Conservation (phyloP, 2,329 filamentous ascomycete species). For the Colletotrichum tropicicola region DNA sequence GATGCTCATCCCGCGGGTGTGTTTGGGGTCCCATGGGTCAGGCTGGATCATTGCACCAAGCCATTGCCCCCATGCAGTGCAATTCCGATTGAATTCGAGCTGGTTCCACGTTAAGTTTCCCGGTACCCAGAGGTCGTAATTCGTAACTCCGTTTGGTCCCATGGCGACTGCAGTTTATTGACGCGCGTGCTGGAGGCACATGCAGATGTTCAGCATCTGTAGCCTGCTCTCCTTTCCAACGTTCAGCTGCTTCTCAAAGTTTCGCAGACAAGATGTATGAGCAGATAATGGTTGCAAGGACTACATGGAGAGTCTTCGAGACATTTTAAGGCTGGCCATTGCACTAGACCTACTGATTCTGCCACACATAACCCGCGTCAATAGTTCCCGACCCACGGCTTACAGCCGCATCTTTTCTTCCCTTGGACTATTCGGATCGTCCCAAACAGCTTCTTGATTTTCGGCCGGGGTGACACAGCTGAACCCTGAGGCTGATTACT, state of each 20-base stretch:
- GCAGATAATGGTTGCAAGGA: too few relatives aligned
- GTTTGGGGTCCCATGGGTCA: constrained; percentile 19
- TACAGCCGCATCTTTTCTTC: neutral
- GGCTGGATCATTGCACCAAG: constrained; percentile 7
- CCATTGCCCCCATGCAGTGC: constrained; percentile 21
- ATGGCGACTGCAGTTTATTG: neutral
- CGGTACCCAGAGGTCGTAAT: constrained; percentile 19
- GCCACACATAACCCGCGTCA: neutral
- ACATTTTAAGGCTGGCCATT: neutral
- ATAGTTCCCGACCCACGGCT: neutral
- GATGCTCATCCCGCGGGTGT: constrained; percentile 18
- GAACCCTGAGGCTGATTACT: constrained; percentile 18
- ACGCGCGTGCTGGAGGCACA: neutral
- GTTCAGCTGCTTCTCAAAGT: too few relatives aligned
- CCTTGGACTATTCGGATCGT: neutral
- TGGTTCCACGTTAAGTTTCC: constrained; percentile 25
- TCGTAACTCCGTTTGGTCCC: neutral
- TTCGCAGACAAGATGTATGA: too few relatives aligned
- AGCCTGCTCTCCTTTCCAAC: neutral
- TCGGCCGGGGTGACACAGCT: neutral
- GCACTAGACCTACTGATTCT: neutral
- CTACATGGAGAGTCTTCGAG: too few relatives aligned
- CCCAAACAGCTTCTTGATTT: neutral
- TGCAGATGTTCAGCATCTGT: neutral
- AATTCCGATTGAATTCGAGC: constrained; percentile 21